Evolutionary conservation across 148 eudicot genomes (phyloP).

Genomic region (Dianthus caryophyllus): DNA sequence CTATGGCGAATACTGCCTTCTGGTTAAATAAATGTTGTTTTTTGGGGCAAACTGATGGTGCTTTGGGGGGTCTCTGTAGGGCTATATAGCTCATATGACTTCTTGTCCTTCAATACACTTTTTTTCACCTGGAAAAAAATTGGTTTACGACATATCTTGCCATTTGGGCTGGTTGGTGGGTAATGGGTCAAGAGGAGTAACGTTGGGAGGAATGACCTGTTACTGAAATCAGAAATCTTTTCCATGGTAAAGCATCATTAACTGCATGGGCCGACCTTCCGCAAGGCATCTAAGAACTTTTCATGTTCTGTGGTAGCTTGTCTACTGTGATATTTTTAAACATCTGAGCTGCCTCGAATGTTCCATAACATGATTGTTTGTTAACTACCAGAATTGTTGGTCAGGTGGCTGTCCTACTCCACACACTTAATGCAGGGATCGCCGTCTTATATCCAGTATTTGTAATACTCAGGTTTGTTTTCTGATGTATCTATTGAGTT

Average conservation of each 20-base stretch:
- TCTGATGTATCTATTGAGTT: constrained; percentile 5
- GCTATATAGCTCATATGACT: not conserved
- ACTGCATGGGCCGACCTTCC: not conserved
- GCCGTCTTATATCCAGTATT: constrained; percentile 70
- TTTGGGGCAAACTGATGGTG: not conserved
- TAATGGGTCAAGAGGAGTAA: not conserved
- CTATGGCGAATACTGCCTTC: not conserved
- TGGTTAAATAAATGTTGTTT: not conserved
- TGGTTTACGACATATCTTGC: not conserved
- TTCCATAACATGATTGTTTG: not conserved
- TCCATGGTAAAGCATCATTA: not conserved
- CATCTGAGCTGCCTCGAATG: not conserved
- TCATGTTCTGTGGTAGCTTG: not conserved
- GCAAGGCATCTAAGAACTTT: not conserved
- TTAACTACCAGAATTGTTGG: constrained; percentile 15
- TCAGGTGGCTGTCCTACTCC: constrained; percentile 74
- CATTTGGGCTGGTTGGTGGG: not conserved
- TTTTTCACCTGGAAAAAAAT: not conserved
- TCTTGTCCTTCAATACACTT: no score
- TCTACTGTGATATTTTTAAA: not conserved
- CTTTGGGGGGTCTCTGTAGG: not conserved
- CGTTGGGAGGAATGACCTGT: not conserved
- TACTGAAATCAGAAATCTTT: not conserved
- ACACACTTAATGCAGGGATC: constrained; percentile 53
- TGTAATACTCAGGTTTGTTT: constrained; percentile 80